Evolutionary conservation across 345 rosid species (phyloP), one percentile per base, ranked within the genome.

Genomic region (Xanthoceras sorbifolium): DNA sequence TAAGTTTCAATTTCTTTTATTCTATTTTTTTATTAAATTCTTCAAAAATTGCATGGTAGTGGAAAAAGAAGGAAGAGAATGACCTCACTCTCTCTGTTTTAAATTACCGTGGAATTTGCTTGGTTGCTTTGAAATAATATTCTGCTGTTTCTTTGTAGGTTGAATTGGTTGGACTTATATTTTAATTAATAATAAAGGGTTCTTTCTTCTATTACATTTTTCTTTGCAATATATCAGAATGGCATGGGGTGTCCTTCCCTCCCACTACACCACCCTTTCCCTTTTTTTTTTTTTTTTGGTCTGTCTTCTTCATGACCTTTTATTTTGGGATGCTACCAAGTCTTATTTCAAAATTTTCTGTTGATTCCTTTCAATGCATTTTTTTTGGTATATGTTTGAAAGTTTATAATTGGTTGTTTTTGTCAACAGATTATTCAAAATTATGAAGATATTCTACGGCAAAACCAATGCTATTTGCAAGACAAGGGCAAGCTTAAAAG

Each of bases 401-500:
- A 57, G 69, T 75, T 57, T 48, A 64, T 76, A 5, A 44, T 65
- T 59, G 61, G 44, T 63, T 25, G 25, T 77, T 69, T n/a, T 55
- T 52, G 22, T 55, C 60, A 62, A 71, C 83, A 96, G 99, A 82
- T 96, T 84, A 92, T 96, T 64, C 91, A 89, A 82, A 90, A 85
- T 82, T 96, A 89, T 86, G 89, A 86, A 68, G 88, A 88, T 83
- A 85, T 93, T 66, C 81, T 96, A 71, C 85, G 75, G 83, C 88
- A 88, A 46, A 88, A 85, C 73, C 94, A 88, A 72, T 89, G 89
- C 62, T 82, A 87, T 81, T 83, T 86, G 71, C 89, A 92, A 84
- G 97, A 92, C 59, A 93, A 87, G 82, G 86, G 86, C 77, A 89
- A 89, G 83, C 89, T 93, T 36, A 93, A 82, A 75, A 86, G 72